Conservation (phyloP, 495 filamentous ascomycete species). For the Penicillium canescens region DNA sequence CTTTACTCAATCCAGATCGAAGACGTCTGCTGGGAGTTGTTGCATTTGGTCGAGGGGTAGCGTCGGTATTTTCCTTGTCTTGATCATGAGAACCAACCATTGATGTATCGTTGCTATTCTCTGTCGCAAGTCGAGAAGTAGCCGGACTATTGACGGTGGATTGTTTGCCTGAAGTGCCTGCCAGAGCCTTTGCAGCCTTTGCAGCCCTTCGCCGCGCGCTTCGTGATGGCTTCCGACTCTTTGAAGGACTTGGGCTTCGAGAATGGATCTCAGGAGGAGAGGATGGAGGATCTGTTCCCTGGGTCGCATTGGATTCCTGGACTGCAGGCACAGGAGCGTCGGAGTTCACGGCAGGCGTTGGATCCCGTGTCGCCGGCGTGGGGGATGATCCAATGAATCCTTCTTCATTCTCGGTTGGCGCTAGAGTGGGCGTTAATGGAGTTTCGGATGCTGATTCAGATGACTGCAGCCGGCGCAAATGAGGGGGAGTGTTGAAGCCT, state of each 20-base stretch:
- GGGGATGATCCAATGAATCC: conserved; percentile 79
- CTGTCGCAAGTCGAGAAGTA: conserved; percentile 4
- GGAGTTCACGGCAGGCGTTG: conserved; percentile 24
- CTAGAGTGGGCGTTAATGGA: conserved; percentile 50
- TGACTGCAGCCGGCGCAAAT: conserved; percentile 28
- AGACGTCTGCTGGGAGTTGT: conserved; percentile 28
- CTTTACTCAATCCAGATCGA: conserved; percentile 30
- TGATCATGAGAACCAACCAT: neutral
- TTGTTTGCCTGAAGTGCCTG: conserved; percentile 4
- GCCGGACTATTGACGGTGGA: conserved; percentile 9
- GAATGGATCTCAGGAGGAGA: conserved; percentile 40
- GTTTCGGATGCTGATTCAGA: conserved; percentile 25
- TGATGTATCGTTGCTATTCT: conserved; percentile 2
- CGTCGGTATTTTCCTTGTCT: conserved; percentile 11
- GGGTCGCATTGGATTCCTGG: conserved; percentile 12
- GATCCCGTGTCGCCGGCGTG: conserved; percentile 60
- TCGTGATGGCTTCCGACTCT: conserved; percentile 7
- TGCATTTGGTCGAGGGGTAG: conserved; percentile 9
- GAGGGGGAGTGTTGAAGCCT: conserved; percentile 39
- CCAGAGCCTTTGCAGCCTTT: conserved; percentile 19
- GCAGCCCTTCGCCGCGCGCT: conserved; percentile 13
- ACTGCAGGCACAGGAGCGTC: conserved; percentile 16
- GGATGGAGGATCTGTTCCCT: conserved; percentile 36
- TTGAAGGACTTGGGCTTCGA: conserved; percentile 26
- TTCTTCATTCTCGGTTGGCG: conserved; percentile 48